phyloP scores from a whole-genome alignment of 1,139 yeast species.

The Kodamaea arcana region DNA sequence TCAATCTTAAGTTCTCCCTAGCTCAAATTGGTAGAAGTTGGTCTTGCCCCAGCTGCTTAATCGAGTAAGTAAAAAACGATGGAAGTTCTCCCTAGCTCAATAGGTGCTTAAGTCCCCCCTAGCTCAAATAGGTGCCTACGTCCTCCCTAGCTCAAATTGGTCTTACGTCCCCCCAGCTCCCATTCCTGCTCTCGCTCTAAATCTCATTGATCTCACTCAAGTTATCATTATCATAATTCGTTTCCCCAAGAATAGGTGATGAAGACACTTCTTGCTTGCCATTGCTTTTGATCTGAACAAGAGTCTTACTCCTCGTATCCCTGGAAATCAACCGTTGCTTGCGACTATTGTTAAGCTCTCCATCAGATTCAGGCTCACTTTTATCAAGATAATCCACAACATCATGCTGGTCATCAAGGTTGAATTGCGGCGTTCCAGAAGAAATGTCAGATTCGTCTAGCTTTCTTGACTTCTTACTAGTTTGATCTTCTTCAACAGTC shows the following conservation, averaged over 20 bases:
- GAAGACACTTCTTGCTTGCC: constrained; percentile 21
- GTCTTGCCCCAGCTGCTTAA: too few relatives aligned
- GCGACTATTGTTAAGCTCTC: constrained; percentile 23
- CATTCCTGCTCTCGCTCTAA: too few relatives aligned
- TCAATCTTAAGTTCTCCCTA: too few relatives aligned
- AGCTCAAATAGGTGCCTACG: too few relatives aligned
- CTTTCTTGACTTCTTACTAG: constrained; percentile 8
- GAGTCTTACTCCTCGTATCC: constrained; percentile 21
- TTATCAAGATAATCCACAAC: constrained; percentile 12
- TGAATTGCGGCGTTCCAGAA: constrained; percentile 10
- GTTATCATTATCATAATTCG: constrained; percentile 8
- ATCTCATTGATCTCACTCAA: constrained; percentile 9
- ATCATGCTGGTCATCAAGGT: constrained; percentile 14
- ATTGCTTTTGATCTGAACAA: constrained; percentile 22
- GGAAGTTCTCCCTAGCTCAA: too few relatives aligned
- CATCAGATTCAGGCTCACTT: constrained; percentile 12
- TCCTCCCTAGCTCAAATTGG: too few relatives aligned
- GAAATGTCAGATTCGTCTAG: constrained; percentile 5
- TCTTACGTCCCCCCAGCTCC: too few relatives aligned
- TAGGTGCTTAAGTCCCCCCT: too few relatives aligned
- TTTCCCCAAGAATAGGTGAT: constrained; percentile 17
- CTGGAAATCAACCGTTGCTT: constrained; percentile 35
- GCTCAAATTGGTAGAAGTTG: too few relatives aligned
- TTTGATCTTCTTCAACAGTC: constrained; percentile 2
- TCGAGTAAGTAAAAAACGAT: too few relatives aligned